Conservation (phyloP, 2,329 filamentous ascomycete species). For the Davidsoniella australis region DNA sequence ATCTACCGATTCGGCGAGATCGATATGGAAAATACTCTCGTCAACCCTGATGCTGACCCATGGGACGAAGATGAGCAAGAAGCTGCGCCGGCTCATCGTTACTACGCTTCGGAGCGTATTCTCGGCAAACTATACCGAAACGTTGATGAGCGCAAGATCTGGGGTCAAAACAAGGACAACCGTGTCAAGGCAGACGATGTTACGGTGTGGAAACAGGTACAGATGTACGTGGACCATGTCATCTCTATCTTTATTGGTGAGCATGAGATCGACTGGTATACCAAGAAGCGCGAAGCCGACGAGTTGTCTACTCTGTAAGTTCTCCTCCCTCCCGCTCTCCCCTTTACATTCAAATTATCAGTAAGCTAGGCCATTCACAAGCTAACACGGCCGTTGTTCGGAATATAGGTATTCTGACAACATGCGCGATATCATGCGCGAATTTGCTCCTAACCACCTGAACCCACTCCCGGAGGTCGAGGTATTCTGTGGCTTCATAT, state of each 20-base stretch:
- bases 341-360: not conserved
- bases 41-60: slow-evolving; percentile 16
- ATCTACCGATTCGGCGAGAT: slow-evolving; percentile 29
- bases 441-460: slow-evolving; percentile 23
- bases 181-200: slow-evolving; percentile 16
- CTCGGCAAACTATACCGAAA: slow-evolving; percentile 54
- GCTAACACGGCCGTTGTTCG: not conserved
- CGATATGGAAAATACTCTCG: slow-evolving; percentile 18
- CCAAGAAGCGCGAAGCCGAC: slow-evolving; percentile 22
- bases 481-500: slow-evolving; percentile 38
- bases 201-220: slow-evolving; percentile 29
- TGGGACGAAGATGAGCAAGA: slow-evolving; percentile 22
- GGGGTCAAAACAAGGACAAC: slow-evolving; percentile 29
- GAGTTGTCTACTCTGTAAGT: slow-evolving; percentile 30
- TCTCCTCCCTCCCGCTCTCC: slow-evolving; percentile 11
- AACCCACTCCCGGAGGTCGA: slow-evolving; percentile 31
- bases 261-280: slow-evolving; percentile 20
- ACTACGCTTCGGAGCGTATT: slow-evolving; percentile 51
- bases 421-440: slow-evolving; percentile 17
- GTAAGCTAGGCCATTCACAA: not conserved
- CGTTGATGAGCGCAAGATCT: slow-evolving; percentile 56
- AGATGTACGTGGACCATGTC: slow-evolving; percentile 16
- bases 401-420: slow-evolving; percentile 6
- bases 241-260: slow-evolving; percentile 13
- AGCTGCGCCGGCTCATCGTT: slow-evolving; percentile 32